Base-by-base conservation (phyloP, 176 grass and related monocot species). In the Guadua angustifolia region DNA sequence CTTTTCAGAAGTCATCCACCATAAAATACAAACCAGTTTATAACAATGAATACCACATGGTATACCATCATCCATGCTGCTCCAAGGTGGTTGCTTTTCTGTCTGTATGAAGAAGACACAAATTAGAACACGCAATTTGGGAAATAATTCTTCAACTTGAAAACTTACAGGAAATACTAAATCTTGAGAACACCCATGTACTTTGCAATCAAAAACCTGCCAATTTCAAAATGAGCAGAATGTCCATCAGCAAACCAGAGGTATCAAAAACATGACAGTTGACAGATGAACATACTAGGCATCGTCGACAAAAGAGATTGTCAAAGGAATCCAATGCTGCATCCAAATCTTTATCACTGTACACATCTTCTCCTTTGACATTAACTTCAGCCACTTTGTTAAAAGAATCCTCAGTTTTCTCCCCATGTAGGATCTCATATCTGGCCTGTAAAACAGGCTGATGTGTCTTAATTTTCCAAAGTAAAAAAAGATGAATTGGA, bases 271-370 rank as follows among this genome's bases (percentile, higher is more conserved):
- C 16, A 61, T 59, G 26, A 24, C 39, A 58, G 63, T 67, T 81
- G 74, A 68, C 26, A 73, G 63, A 57, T 71, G 51, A 66, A 43
- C 93, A 18, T 91, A 98, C 95, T 36, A 98, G 81, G 84, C 95
- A 98, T 77, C 95, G 86, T 53, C 95, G 86, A 83, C 95, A 98
- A 69, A 98, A 98, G 35, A 98, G 91, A 75, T 98, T 98, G 88
- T 98, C 95, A 88, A 93, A 98, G 58, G 95, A 98, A 93, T 98
- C 95, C 86, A 95, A 79, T 80, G 95, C 95, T 53, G 95, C 93
- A 42, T 98, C 93, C 62, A 98, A 79, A 92, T 98, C 91, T 92
- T 98, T 98, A 44, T 95, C 95, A 86, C 85, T 7, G 74, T 93
- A 86, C 76, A 86, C 82, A 79, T 98, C 87, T 66, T 91, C 93